phyloP scores from a whole-genome alignment of 1,284 basidiomycete species.

The Chondrostereum purpureum region DNA sequence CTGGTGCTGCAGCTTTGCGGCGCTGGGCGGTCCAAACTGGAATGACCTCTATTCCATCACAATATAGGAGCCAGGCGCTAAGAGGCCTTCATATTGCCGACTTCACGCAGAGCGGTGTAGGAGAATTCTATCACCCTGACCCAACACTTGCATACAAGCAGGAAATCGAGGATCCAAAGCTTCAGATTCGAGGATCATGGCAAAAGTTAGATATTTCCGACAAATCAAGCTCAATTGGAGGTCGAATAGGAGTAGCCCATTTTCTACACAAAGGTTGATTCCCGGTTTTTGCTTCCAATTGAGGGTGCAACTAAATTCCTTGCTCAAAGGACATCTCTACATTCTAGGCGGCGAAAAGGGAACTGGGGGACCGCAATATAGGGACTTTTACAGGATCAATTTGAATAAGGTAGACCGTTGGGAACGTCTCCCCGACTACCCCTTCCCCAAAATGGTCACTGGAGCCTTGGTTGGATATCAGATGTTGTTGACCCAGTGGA shows the following conservation, averaged over 20 bases:
- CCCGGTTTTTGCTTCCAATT: background rate
- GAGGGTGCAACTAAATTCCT: too few relatives aligned
- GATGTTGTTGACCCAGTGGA: constrained; percentile 21
- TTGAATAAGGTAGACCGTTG: constrained; percentile 23
- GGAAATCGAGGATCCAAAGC: constrained; percentile 15
- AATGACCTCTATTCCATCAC: background rate
- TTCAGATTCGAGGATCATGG: constrained; percentile 24
- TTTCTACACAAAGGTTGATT: constrained; percentile 21
- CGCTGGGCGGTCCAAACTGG: background rate
- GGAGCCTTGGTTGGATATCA: constrained; percentile 18
- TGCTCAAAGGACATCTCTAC: constrained; percentile 27
- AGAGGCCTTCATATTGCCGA: background rate
- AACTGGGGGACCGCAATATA: constrained; percentile 20
- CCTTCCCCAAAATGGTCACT: constrained; percentile 14
- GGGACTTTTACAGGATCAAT: constrained; percentile 28
- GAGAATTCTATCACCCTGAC: constrained; percentile 19
- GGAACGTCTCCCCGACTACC: constrained; percentile 25
- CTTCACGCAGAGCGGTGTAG: background rate
- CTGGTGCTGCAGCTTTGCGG: background rate
- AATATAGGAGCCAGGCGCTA: background rate
- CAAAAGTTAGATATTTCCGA: constrained; percentile 19
- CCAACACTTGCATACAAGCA: constrained; percentile 15
- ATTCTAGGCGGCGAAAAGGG: constrained; percentile 25
- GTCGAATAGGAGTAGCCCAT: constrained; percentile 18
- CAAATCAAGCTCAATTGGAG: constrained; percentile 11